Evolutionary conservation across 2,329 filamentous ascomycete species (phyloP).

Genomic region (Didymella segeticola): DNA sequence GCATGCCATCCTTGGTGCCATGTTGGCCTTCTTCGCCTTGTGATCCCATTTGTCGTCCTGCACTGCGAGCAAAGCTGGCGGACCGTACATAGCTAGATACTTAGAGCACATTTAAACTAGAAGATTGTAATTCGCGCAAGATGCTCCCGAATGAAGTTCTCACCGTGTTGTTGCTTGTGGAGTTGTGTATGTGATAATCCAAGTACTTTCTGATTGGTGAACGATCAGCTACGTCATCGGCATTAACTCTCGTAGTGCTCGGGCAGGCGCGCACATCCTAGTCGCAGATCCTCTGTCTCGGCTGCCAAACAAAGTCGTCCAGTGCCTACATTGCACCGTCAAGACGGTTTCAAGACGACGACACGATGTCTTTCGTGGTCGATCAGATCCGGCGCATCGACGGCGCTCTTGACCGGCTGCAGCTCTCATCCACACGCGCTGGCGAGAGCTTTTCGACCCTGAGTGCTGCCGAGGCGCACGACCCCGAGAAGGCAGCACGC

Average conservation of each 20-base stretch:
- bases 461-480: slow-evolving; percentile 43
- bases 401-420: slow-evolving; percentile 63
- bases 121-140: slow-evolving; percentile 1
- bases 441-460: slow-evolving; percentile 40
- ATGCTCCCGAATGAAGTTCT: neutral
- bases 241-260: neutral
- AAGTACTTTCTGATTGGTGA: slow-evolving; percentile 2
- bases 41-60: slow-evolving; percentile 20
- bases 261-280: slow-evolving; percentile 8
- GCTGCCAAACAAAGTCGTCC: neutral
- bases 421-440: slow-evolving; percentile 51
- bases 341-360: slow-evolving; percentile 31
- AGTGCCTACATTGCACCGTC: slow-evolving; percentile 16
- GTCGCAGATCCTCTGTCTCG: slow-evolving; percentile 7
- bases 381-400: slow-evolving; percentile 64
- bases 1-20: slow-evolving; percentile 37
- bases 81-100: slow-evolving; percentile 3
- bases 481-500: slow-evolving; percentile 56
- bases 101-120: neutral
- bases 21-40: slow-evolving; percentile 44
- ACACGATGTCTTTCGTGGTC: slow-evolving; percentile 52
- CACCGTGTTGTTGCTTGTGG: neutral
- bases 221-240: slow-evolving; percentile 7
- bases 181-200: neutral
- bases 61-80: neutral